Evolutionary conservation across 2,329 filamentous ascomycete species (phyloP), one percentile per base, ranked within the genome.

Genomic region (Monosporascus sp.): DNA sequence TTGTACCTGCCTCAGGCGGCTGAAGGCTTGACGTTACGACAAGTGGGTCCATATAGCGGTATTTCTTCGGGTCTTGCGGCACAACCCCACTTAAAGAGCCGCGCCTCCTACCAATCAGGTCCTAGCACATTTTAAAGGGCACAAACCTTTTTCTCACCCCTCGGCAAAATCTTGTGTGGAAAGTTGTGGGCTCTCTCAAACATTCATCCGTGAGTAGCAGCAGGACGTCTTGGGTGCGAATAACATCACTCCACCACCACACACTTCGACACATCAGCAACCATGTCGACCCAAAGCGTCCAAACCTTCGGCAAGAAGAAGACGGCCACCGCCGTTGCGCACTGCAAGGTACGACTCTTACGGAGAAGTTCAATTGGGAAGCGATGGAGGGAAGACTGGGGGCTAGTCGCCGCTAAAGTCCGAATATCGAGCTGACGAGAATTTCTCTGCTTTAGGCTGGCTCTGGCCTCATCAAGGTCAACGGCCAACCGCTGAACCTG

Each of bases 271-370:
- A 60, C 54, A 56, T 46, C 52, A 72, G 73, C 75, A 81, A 89
- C 73, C 77, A 90, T 91, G 86, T 87, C 88, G 77, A 80, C 83
- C 69, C 87, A 89, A 80, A 88, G 85, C 78, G 88, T 91, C 72
- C 91, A 96, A 86, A 96, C 91, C 89, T 97, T 97, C 89, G 92
- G 92, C 87, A 97, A 97, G 88, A 92, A 92, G 85, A 91, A 90
- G 85, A 91, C 86, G 74, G 91, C 91, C 70, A 90, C 87, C 64
- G 87, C 86, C 72, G 91, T 95, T 80, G 91, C 90, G 77, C 90
- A 93, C 83, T 93, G 89, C 88, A 92, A 93, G 86, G 86, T 90
- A 44, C 11, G 31, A 27, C 27, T 27, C 19, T 44, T 26, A 34
- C 11, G 11, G 31, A 14, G 14, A 34, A 2, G 11, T 34, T 5